A percentile compares a stretch with the other conserved stretches of the same genome.
Evolutionary conservation across 805 yeast genomes (phyloP).

Genomic region (Lipomyces chichibuensis): DNA sequence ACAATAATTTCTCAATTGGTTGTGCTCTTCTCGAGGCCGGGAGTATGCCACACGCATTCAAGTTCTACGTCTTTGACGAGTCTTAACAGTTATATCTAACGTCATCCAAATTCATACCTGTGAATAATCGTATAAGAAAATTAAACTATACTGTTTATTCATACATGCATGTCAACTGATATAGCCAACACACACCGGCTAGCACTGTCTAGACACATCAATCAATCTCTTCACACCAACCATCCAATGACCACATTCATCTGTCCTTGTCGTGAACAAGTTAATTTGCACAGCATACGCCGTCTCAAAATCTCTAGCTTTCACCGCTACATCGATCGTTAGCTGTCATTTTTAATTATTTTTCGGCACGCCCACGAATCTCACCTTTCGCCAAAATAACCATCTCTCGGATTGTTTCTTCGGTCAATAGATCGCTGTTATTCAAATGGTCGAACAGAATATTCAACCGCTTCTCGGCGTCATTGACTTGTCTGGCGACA

Average conservation of each 20-base stretch:
- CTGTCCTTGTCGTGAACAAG: conserved; percentile 64
- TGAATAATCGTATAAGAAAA: not conserved
- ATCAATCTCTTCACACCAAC: conserved; percentile 87
- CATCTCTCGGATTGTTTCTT: conserved; percentile 59
- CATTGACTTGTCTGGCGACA: conserved; percentile 70
- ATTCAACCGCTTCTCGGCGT: conserved; percentile 79
- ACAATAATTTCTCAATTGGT: not conserved
- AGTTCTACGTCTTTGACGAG: not conserved
- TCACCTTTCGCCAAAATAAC: conserved; percentile 49
- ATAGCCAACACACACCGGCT: not conserved
- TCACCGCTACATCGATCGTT: conserved; percentile 47
- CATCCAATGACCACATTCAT: conserved; percentile 89
- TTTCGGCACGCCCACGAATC: not conserved
- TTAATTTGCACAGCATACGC: conserved; percentile 59
- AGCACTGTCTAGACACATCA: conserved; percentile 59
- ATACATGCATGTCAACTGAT: not conserved
- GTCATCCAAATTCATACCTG: no score
- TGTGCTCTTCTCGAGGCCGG: not conserved
- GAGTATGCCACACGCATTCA: not conserved
- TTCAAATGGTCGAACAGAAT: conserved; percentile 78
- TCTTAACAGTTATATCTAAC: no score
- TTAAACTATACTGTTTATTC: not conserved
- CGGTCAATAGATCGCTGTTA: conserved; percentile 65
- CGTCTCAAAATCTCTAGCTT: conserved; percentile 55
- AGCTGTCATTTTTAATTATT: not conserved